phyloP scores from a whole-genome alignment of 108 stramenopile genomes.

The Aurantiochytrium sp. region DNA sequence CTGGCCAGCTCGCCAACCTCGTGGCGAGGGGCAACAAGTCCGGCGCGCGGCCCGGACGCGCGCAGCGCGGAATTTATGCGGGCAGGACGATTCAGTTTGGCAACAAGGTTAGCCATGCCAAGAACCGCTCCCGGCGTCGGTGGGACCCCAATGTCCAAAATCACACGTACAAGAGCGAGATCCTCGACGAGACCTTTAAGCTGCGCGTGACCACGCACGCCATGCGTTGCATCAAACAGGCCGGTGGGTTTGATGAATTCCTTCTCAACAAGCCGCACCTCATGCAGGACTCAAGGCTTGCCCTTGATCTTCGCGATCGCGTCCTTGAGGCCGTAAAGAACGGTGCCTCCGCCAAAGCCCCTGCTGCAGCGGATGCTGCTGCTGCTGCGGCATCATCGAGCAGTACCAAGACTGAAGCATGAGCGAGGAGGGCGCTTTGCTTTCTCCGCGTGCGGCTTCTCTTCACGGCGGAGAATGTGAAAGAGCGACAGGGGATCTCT shows the following conservation, averaged over 20 bases:
- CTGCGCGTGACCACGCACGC: background rate
- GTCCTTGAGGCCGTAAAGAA: background rate
- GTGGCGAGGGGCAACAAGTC: background rate
- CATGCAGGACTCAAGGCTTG: background rate
- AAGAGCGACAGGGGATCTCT: no score
- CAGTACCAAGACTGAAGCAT: no score
- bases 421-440: no score
- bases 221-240: constrained; percentile 15
- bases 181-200: background rate
- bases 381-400: no score
- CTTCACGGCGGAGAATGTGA: no score
- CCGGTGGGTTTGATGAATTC: constrained; percentile 16
- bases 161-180: background rate
- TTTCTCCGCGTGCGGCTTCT: no score
- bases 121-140: background rate
- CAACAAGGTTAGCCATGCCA: constrained; percentile 20
- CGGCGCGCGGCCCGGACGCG: background rate
- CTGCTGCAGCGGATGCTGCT: no score
- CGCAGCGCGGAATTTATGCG: background rate
- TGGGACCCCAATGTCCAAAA: constrained; percentile 19
- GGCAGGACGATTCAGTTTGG: constrained; percentile 21
- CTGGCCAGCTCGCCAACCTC: background rate
- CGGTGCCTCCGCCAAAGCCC: no score
- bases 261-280: constrained; percentile 6
- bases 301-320: background rate